Evolutionary conservation across 1,139 yeast species (phyloP), one percentile per base, ranked within the genome.

Genomic region (Yamadazyma sp.): DNA sequence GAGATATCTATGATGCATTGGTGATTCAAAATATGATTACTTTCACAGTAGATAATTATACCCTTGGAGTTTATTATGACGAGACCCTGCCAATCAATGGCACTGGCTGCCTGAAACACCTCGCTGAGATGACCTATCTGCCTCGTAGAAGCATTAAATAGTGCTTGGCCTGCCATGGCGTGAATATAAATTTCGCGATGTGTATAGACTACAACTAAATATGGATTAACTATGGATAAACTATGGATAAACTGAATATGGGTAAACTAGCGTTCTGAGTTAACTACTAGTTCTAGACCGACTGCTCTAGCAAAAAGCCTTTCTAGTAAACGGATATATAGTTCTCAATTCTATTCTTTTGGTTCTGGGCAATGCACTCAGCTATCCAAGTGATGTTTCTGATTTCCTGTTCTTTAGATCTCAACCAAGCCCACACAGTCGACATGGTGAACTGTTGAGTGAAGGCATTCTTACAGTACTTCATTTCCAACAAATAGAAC

Each of bases 311-410:
- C n/a, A n/a, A n/a, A n/a, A n/a, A n/a, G n/a, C n/a, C n/a, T n/a
- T n/a, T n/a, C n/a, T 44, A 49, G 51, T 78, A 84, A 32, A 84
- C 92, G 35, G 89, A 70, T 41, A 85, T 85, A 58, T 85, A 86
- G 58, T 82, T 83, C 52, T 82, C 83, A 43, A 86, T 82, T 64
- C 89, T 79, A 56, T 82, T 86, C 64, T 84, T 83, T 70, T 86
- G 95, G 56, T 82, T 83, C 59, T 86, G 94, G 33, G 92, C 90
- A 64, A 85, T 85, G 69, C 99, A 94, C 68, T 94, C 99, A 34
- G 97, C 96, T 46, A 94, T 90, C 98, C 98, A 94, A 16, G 97
- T 87, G 48, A 94, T 82, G 61, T 94, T 94, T 63, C 98, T 78
- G 44, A 94, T 80, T 64, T 94, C 99, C 66, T 94, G 98, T 64